These are phyloP conservation scores for Backusella tuberculispora DNA, from an alignment of 192 early-diverging fungal genomes.

Conservation along the genomic window DNA sequence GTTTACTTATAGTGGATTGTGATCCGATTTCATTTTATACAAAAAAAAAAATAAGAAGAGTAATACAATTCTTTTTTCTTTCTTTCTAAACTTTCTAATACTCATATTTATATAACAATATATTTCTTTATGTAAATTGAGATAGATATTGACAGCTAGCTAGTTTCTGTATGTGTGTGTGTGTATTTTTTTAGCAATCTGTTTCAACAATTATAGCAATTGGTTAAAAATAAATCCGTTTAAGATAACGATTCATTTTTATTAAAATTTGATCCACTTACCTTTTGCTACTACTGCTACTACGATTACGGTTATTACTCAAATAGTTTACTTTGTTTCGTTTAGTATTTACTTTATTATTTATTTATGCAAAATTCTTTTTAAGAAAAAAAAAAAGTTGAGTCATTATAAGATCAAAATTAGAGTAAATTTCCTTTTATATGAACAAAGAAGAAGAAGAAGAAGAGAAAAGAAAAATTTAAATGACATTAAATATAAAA, in stretches of 20 bases:
- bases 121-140: too few species aligned
- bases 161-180: neutral
- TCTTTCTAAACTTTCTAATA: neutral
- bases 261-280: neutral
- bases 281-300: neutral
- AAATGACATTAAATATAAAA: neutral
- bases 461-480: too few species aligned
- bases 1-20: neutral
- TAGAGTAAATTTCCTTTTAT: neutral
- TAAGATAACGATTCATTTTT: conserved; percentile 1
- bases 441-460: neutral
- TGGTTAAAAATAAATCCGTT: conserved; percentile 8
- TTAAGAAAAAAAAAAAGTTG: neutral
- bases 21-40: neutral
- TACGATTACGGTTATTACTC: neutral
- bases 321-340: neutral
- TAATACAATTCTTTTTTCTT: neutral
- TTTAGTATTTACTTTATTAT: neutral
- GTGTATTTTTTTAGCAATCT: neutral
- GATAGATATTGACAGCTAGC: too few species aligned
- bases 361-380: neutral
- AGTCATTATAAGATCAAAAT: neutral
- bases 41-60: neutral
- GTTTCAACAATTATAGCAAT: neutral
- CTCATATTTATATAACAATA: too few species aligned